phyloP scores from a whole-genome alignment of 2,329 filamentous ascomycete genomes.

The Apiospora pterosperma region DNA sequence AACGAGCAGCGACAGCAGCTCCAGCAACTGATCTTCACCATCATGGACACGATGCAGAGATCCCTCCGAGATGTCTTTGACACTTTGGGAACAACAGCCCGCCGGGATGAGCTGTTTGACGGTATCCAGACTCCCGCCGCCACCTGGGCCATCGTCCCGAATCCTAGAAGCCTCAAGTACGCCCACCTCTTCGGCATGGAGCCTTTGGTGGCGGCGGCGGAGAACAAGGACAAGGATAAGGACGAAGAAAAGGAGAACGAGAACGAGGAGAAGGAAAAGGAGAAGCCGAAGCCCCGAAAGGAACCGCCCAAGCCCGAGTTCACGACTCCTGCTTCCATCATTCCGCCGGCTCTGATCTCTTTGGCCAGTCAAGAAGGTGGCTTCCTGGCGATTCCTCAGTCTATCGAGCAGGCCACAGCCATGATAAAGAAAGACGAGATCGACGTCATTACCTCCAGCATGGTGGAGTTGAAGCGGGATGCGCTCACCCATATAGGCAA shows the following conservation, averaged over 20 bases:
- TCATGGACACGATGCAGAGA: slow-evolving; percentile 53
- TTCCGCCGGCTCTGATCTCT: not conserved
- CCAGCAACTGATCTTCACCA: slow-evolving; percentile 44
- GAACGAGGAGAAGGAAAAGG: not conserved
- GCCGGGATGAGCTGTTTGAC: slow-evolving; percentile 24
- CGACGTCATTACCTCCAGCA: slow-evolving; percentile 25
- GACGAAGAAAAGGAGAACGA: not conserved
- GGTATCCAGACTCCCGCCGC: slow-evolving; percentile 24
- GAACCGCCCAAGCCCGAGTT: slow-evolving; percentile 25
- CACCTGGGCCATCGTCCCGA: slow-evolving; percentile 29
- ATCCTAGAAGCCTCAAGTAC: slow-evolving; percentile 29
- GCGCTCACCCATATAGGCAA: slow-evolving; percentile 71
- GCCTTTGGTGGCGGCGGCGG: slow-evolving; percentile 11
- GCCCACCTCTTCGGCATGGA: slow-evolving; percentile 22
- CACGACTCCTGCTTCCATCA: not conserved
- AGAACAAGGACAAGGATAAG: slow-evolving; percentile 10
- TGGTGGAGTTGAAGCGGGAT: slow-evolving; percentile 66
- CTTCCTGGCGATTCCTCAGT: slow-evolving; percentile 23
- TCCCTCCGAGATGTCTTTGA: slow-evolving; percentile 52
- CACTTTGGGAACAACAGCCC: slow-evolving; percentile 30
- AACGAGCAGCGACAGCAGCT: slow-evolving; percentile 49
- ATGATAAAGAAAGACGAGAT: slow-evolving; percentile 35
- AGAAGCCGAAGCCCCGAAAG: not conserved
- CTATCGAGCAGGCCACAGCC: slow-evolving; percentile 24
- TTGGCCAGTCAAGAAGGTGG: slow-evolving; percentile 6